Base-by-base conservation (phyloP, 345 rosid genomes). In the Melastoma malabathricum region DNA sequence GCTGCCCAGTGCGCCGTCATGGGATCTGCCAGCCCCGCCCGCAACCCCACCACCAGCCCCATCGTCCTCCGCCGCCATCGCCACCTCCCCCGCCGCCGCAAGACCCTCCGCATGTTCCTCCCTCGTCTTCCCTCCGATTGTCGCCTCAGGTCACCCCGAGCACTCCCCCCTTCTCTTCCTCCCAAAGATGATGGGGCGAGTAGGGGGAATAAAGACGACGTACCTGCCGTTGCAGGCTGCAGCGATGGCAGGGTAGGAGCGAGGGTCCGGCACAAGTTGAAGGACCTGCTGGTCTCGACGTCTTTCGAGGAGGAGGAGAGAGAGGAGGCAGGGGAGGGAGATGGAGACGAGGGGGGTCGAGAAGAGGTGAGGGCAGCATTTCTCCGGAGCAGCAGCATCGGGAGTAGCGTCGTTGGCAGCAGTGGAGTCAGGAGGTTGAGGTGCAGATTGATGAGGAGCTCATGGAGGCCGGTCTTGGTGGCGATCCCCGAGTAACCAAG, bases 401-500 rank as follows among this genome's bases (percentile, higher is more conserved):
- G 48, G 17, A 70, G 81, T 41, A 77, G 80, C 47, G 68, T 61
- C 13, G n/a, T n/a, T n/a, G n/a, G n/a, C n/a, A 39, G 53, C 31
- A 71, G 81, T 47, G 62, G 68, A 17, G 46, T 77, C 23, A 67
- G 93, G 71, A 76, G 82, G 55, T 5, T 70, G 9, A 80, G 98
- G 27, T 71, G 68, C 61, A 69, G 92, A 45, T 65, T 86, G 58
- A 61, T 90, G 57, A 67, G 86, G 64, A 75, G 88, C 75, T 75
- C 94, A 23, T 90, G 96, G 96, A 78, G 92, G 47, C 94, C 96
- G 3, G 77, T 83, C 51, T 80, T 86, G 50, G 77, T 81, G 15
- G 67, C 92, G 0, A 90, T 86, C 38, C 89, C 98, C 3, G 98
- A 90, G 75, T 77, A 79, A 65, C 63, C 18, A 41, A 43, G 12